These are phyloP conservation scores for Pythium vanterpoolii DNA, from an alignment of 352 stramenopile genomes.

Conservation along the genomic window DNA sequence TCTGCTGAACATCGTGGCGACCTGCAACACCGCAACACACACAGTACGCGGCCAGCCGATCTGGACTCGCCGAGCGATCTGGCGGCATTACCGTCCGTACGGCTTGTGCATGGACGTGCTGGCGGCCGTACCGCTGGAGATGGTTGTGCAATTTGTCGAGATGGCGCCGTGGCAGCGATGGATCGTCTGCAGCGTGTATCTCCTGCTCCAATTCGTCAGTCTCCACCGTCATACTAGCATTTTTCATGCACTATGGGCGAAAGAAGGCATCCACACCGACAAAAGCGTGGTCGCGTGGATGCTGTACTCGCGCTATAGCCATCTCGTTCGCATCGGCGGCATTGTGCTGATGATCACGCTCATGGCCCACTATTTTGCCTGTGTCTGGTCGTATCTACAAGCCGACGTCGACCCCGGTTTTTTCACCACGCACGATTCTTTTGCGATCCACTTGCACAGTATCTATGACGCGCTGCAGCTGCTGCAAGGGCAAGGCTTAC, in stretches of 20 bases:
- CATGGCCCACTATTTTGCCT: slow-evolving; percentile 50
- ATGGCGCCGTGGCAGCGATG: not conserved
- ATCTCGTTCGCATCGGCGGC: slow-evolving; percentile 38
- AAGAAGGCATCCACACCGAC: slow-evolving; percentile 19
- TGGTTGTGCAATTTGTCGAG: slow-evolving; percentile 12
- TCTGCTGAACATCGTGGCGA: slow-evolving; percentile 31
- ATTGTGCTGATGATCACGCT: slow-evolving; percentile 38
- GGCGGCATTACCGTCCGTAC: slow-evolving; percentile 27
- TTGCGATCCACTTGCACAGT: not conserved
- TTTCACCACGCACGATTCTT: too few species aligned
- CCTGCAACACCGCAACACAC: slow-evolving; percentile 44
- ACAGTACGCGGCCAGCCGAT: slow-evolving; percentile 33
- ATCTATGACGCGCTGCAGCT: not conserved
- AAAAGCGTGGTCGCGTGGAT: slow-evolving; percentile 39
- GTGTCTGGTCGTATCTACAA: slow-evolving; percentile 35
- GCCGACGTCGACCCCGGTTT: slow-evolving; percentile 1
- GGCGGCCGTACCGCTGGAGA: not conserved
- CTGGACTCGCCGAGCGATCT: slow-evolving; percentile 32
- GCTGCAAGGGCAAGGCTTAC: not conserved
- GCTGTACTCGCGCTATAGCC: slow-evolving; percentile 44
- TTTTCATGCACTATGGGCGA: too few species aligned
- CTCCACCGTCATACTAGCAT: too few species aligned
- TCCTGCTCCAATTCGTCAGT: not conserved
- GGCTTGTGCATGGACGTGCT: slow-evolving; percentile 20
- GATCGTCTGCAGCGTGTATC: not conserved